Conservation (phyloP, 768 basidiomycete species). For the Calocybe indica region DNA sequence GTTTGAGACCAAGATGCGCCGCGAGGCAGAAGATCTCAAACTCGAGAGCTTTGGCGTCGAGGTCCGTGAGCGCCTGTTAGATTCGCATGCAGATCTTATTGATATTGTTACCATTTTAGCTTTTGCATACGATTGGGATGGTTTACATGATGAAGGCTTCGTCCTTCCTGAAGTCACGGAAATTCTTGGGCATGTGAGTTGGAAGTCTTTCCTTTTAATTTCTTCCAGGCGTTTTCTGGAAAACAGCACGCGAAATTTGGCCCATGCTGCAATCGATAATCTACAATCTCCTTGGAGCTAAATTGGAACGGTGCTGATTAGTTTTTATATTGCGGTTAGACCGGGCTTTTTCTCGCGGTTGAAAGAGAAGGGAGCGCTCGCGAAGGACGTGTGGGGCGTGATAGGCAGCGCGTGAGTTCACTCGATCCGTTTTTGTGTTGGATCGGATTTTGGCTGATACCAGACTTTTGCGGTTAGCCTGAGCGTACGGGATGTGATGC, state of each 20-base stretch:
- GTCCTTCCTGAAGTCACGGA: slow-evolving; percentile 85
- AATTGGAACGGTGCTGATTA: too few relatives aligned
- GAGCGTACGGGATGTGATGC: slow-evolving; percentile 74
- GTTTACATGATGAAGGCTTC: slow-evolving; percentile 93
- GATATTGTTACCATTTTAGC: slow-evolving; percentile 30
- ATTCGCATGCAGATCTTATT: background rate
- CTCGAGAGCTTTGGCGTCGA: slow-evolving; percentile 97
- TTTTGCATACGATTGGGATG: slow-evolving; percentile 84
- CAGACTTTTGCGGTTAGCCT: slow-evolving; percentile 30
- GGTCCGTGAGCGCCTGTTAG: slow-evolving; percentile 34
- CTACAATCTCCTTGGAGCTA: too few relatives aligned
- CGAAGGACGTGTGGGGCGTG: slow-evolving; percentile 97
- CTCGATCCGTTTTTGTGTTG: background rate
- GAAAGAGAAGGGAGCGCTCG: slow-evolving; percentile 89
- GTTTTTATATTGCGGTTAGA: slow-evolving; percentile 22
- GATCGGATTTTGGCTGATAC: background rate
- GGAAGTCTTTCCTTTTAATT: background rate
- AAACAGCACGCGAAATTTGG: too few relatives aligned
- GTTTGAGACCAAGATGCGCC: slow-evolving; percentile 71
- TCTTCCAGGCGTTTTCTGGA: too few relatives aligned
- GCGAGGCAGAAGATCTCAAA: slow-evolving; percentile 93
- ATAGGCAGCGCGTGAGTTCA: slow-evolving; percentile 86
- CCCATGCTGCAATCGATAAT: too few relatives aligned
- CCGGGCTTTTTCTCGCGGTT: slow-evolving; percentile 90
- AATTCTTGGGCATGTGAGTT: slow-evolving; percentile 83